Evolutionary conservation across 169 alveolate genomes (phyloP), one percentile per base, ranked within the genome.

Genomic region (Neospora caninum): DNA sequence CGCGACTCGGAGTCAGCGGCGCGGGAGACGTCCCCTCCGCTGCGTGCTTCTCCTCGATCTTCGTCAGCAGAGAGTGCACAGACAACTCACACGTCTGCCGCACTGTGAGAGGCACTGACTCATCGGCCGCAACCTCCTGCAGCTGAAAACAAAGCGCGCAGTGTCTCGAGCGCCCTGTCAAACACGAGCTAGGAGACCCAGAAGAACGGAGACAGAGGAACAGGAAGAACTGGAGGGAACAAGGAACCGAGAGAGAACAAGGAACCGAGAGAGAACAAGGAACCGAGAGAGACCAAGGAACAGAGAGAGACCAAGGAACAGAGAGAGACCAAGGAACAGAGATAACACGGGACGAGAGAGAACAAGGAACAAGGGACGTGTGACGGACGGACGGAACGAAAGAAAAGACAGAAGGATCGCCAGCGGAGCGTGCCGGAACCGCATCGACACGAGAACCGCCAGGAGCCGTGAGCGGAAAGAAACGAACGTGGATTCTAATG

Each of bases 81-180:
- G 91, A 69, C 80, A 86, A 34, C 58, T 86, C 80, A 80, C 91
- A 86, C 43, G 91, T 86, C 49, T 86, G 45, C 25, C 45, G 53
- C 80, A 86, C 91, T 9, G 80, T 22, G 25, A 34, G 27, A 9
- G 84, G 84, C 42, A 43, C n/a, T 10, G 49, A 13, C 42, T 6
- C 45, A n/a, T 73, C 84, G n/a, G 25, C 39, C 42, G n/a, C 27
- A 13, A n/a, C 42, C 27, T 73, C 42, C 42, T 73, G 39, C 39
- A 73, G 84, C 84, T 73, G 84, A 6, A 36, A 6, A n/a, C 39
- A 16, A 22, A 10, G 7, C 39, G 43, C 45, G 9, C 45, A 13
- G 13, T 7, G 13, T 4, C 58, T 4, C 58, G 58, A 13, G 58
- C 4, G 58, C 13, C 58, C 4, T 13, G 58, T 13, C 4, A n/a